Evolutionary conservation across 306 rosid species (phyloP).

Genomic region (Bauhinia variegata): DNA sequence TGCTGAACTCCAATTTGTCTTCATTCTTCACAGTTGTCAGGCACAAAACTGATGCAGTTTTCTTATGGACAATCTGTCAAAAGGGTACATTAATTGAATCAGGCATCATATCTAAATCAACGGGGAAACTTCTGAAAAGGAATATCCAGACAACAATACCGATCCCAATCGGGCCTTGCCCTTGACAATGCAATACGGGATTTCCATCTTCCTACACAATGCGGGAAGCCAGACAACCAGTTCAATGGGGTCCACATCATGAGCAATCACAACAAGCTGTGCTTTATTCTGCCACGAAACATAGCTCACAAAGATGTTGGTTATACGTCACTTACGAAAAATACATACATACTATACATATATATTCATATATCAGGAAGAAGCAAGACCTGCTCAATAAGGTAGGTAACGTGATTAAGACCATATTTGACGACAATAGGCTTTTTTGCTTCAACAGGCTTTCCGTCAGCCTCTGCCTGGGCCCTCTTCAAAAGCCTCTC

Average conservation of each 20-base stretch:
- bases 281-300: conserved; percentile 65
- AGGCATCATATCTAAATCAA: not conserved
- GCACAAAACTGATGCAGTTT: conserved; percentile 80
- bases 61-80: conserved; percentile 70
- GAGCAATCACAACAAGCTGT: conserved; percentile 84
- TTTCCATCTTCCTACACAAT: conserved; percentile 85
- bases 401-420: conserved; percentile 80
- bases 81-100: not conserved
- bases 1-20: conserved; percentile 78
- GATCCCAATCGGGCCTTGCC: conserved; percentile 86
- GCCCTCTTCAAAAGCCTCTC: conserved; percentile 76
- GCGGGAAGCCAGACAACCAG: conserved; percentile 91
- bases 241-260: conserved; percentile 82
- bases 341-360: not conserved
- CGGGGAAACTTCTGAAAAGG: not conserved
- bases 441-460: conserved; percentile 64
- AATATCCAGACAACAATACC: conserved; percentile 34
- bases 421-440: conserved; percentile 77
- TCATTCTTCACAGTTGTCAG: conserved; percentile 83
- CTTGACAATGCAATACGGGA: conserved; percentile 86
- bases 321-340: not conserved
- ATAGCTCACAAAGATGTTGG: not conserved
- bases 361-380: no score
- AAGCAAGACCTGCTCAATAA: conserved; percentile 67
- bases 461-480: conserved; percentile 72